phyloP scores from a whole-genome alignment of 164 flowering plant genomes.

The Litsea cubeba region DNA sequence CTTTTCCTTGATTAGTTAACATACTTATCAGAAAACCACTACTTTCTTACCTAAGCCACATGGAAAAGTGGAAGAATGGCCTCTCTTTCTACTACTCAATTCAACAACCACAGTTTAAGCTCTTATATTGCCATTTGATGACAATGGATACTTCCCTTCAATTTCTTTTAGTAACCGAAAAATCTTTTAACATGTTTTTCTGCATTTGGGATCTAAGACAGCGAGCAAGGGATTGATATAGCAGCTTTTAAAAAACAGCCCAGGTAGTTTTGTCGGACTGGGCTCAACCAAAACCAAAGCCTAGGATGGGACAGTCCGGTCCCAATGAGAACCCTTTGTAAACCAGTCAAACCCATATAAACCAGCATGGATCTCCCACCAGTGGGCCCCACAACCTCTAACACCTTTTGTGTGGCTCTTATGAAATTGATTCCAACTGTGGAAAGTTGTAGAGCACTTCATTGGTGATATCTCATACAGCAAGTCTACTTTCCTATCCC shows the following conservation, averaged over 20 bases:
- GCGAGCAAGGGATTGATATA: too few relatives aligned
- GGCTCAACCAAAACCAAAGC: background rate
- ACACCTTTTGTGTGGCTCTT: background rate
- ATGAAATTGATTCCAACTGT: background rate
- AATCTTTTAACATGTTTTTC: too few relatives aligned
- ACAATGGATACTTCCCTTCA: background rate
- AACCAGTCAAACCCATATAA: too few relatives aligned
- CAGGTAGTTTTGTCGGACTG: background rate
- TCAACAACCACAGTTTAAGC: background rate
- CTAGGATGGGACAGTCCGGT: background rate
- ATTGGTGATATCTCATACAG: background rate
- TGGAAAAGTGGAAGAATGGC: background rate
- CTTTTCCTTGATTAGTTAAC: background rate
- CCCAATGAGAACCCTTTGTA: background rate
- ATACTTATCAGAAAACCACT: background rate
- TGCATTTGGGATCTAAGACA: too few relatives aligned
- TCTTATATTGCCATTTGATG: background rate
- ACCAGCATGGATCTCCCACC: background rate
- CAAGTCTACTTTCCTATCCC: background rate
- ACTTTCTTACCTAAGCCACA: background rate
- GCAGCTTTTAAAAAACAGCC: background rate
- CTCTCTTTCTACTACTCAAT: background rate
- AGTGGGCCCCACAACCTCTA: background rate
- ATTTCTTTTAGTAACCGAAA: background rate
- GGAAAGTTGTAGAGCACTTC: background rate